Base-by-base conservation (phyloP, 2,329 filamentous ascomycete species). In the Blastomyces percursus region DNA sequence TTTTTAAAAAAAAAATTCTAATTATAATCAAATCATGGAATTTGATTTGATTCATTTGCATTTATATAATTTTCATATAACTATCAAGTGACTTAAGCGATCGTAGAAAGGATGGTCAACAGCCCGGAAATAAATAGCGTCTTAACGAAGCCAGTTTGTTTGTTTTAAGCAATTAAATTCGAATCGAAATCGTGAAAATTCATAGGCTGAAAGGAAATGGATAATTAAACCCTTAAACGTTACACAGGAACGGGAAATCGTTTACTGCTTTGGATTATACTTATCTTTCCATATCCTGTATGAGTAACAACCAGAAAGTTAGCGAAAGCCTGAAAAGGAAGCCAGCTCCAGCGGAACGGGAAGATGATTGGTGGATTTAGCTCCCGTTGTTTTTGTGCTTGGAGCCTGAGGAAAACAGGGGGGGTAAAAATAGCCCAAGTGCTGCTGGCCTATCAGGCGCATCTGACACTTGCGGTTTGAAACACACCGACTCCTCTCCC, bases 231-330 rank as follows among this genome's bases (percentile, higher is more conserved):
- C 24, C 3, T 30, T 19, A 9, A 9, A 1, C 19, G 35, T 38
- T 38, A 38, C n/a, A 11, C 46, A 6, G 11, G 7, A 24, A 21
- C 8, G 3, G 9, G 8, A 52, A 32, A 54, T 21, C 16, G 27
- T 24, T 44, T 27, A 79, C 35, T 24, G 79, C 71, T 80, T 80
- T 24, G 81, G 79, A 66, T 80, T 83, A 78, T 97, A 96, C 78
- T 97, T 97, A 66, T 96, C 91, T 75, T 97, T 97, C 91, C 93
- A 96, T 72, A 97, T 96, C 92, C 91, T 96, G 62, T 59, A 30
- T 44, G 19, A 12, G 42, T n/a, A 48, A 59, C 16, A n/a, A 59
- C 14, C 7, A 9, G 32, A n/a, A 35, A 9, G 40, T 58, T 40
- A 46, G 35, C 8, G 4, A 44, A 3, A 7, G 40, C 2, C n/a